Evolutionary conservation across 2,329 filamentous ascomycete species (phyloP).

Genomic region (Gaeumannomyces tritici): DNA sequence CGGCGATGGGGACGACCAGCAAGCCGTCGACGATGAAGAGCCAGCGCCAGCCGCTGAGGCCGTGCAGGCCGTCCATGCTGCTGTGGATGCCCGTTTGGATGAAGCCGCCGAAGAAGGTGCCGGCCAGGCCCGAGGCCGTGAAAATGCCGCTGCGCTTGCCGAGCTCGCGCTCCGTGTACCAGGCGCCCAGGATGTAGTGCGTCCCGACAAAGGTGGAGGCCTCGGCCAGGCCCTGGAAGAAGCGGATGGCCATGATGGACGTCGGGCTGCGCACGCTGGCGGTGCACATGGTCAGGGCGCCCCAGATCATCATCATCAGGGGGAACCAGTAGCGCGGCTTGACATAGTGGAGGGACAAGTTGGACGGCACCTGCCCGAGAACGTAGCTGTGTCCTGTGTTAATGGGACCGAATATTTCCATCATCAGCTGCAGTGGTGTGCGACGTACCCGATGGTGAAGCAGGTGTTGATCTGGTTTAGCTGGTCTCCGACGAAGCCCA

Average conservation of each 20-base stretch:
- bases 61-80: slow-evolving; percentile 33
- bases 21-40: slow-evolving; percentile 42
- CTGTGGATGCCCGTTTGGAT: slow-evolving; percentile 45
- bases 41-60: slow-evolving; percentile 47
- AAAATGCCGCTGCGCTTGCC: slow-evolving; percentile 54
- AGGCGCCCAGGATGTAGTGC: slow-evolving; percentile 50
- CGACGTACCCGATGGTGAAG: slow-evolving; percentile 30
- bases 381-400: slow-evolving; percentile 21
- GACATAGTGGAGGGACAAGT: slow-evolving; percentile 53
- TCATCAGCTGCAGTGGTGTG: too few species aligned
- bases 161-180: slow-evolving; percentile 52
- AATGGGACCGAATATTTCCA: too few species aligned
- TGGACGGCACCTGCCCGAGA: slow-evolving; percentile 51
- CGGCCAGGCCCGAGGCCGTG: slow-evolving; percentile 47
- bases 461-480: slow-evolving; percentile 44
- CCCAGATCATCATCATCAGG: slow-evolving; percentile 55
- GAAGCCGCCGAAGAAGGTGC: slow-evolving; percentile 53
- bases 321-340: slow-evolving; percentile 56
- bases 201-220: slow-evolving; percentile 46
- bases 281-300: slow-evolving; percentile 51
- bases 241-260: slow-evolving; percentile 50
- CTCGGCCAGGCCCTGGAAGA: slow-evolving; percentile 46
- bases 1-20: slow-evolving; percentile 44
- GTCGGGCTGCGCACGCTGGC: slow-evolving; percentile 39
- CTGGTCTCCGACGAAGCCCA: slow-evolving; percentile 36